Evolutionary conservation across 306 rosid genomes (phyloP), one percentile per base, ranked within the genome.

Genomic region (Medicago arabica): DNA sequence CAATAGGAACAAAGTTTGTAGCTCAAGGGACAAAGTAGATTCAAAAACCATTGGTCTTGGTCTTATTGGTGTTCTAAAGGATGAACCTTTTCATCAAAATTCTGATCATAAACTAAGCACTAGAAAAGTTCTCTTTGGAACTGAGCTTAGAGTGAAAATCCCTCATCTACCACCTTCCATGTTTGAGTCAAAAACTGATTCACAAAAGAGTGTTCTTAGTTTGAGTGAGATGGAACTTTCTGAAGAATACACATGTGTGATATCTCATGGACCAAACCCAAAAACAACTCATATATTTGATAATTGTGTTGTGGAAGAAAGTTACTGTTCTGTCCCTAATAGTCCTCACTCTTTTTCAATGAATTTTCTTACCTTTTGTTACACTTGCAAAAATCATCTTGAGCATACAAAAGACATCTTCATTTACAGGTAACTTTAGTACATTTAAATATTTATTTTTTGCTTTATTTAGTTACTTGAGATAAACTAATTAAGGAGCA

Each of bases 181-280:
- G 10, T 54, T 13, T 12, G 83, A 79, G 25, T 69, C 85, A 13
- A 80, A 80, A 55, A 68, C 41, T 55, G 84, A 81, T 81, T 81
- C 81, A 6, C 39, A 70, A 16, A 77, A 72, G 57, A 4, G 81
- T 18, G 68, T 57, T 82, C 46, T 83, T 67, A 79, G 74, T 21
- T 85, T 82, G 83, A 86, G 86, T 19, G 97, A 90, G 72, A 88
- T 92, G 91, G 93, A 92, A 83, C 81, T 85, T 39, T 90, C 85
- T 66, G 98, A 94, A 68, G 97, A 92, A 41, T 95, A 92, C 50
- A 95, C 97, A 0, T 83, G 98, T 51, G 97, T 95, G 74, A 95
- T 86, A 76, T 80, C 87, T 18, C 93, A 85, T 38, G 98, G 97
- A 19, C 81, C 93, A 49, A 84, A 80, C 78, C 97, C 96, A 41